Conservation (phyloP, 257 asterid species). For the Petunia axillaris region DNA sequence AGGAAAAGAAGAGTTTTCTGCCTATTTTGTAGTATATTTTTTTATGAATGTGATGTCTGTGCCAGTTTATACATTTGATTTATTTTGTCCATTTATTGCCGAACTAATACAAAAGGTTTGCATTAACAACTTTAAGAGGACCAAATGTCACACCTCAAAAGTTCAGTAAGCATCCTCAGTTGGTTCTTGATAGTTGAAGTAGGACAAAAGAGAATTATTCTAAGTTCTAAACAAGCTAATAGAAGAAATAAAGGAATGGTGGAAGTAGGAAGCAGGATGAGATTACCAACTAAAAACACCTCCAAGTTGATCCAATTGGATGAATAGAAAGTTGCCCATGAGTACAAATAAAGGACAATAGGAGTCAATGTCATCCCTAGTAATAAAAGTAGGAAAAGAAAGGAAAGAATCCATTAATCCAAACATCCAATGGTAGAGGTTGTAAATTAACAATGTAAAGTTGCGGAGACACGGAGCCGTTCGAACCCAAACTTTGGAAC, state of each 20-base stretch:
- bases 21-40: no score
- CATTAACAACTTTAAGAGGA: not conserved
- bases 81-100: no score
- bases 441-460: constrained; percentile 32
- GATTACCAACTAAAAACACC: not conserved
- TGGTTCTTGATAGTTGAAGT: constrained; percentile 8
- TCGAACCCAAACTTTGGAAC: constrained; percentile 64
- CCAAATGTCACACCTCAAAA: not conserved
- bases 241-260: constrained; percentile 13
- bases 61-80: no score
- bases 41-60: no score
- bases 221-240: not conserved
- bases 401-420: constrained; percentile 11
- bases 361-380: constrained; percentile 3
- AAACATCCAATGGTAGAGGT: constrained; percentile 43
- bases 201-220: constrained; percentile 1
- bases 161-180: not conserved
- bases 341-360: constrained; percentile 20
- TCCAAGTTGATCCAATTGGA: constrained; percentile 6
- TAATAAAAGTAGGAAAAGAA: not conserved
- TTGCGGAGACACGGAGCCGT: constrained; percentile 75
- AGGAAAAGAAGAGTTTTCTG: no score
- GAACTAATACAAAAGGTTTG: not conserved
- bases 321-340: not conserved
- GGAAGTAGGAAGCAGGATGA: not conserved